Evolutionary conservation across 176 grass and related monocot genomes (phyloP).

Genomic region (Bolboschoenus planiculmis): DNA sequence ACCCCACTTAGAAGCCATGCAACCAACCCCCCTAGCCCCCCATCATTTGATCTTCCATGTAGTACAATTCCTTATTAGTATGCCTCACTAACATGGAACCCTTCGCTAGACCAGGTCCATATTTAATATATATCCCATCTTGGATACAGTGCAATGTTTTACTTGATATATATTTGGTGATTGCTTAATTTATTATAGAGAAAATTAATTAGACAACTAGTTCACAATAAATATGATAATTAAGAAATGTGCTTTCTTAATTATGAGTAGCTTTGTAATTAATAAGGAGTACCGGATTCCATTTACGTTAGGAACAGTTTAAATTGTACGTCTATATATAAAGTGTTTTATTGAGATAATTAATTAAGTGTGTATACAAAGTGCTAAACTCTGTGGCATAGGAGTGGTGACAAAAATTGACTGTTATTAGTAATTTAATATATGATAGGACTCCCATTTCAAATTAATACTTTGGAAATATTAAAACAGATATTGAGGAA

Average conservation of each 20-base stretch:
- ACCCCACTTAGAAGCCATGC: conserved; percentile 49
- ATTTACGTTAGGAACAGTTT: too few species aligned
- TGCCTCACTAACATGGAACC: neutral
- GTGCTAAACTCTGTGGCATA: too few species aligned
- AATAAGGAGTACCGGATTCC: neutral
- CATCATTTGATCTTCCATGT: conserved; percentile 27
- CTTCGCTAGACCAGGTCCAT: neutral
- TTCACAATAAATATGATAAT: neutral
- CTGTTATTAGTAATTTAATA: too few species aligned
- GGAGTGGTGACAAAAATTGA: too few species aligned
- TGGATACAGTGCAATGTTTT: neutral
- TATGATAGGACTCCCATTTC: too few species aligned
- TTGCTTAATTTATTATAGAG: too few species aligned
- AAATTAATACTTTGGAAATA: too few species aligned
- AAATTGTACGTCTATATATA: too few species aligned
- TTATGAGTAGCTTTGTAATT: neutral
- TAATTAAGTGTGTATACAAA: too few species aligned
- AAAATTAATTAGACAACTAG: neutral
- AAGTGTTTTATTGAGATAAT: too few species aligned
- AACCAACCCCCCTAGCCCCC: conserved; percentile 29
- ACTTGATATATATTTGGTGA: neutral
- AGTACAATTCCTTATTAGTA: neutral
- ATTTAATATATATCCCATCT: neutral
- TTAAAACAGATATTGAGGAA: too few species aligned
- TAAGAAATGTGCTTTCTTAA: neutral